These are phyloP conservation scores for Colletotrichum orbiculare DNA, from an alignment of 2,329 filamentous ascomycete species.

Conservation along the genomic window DNA sequence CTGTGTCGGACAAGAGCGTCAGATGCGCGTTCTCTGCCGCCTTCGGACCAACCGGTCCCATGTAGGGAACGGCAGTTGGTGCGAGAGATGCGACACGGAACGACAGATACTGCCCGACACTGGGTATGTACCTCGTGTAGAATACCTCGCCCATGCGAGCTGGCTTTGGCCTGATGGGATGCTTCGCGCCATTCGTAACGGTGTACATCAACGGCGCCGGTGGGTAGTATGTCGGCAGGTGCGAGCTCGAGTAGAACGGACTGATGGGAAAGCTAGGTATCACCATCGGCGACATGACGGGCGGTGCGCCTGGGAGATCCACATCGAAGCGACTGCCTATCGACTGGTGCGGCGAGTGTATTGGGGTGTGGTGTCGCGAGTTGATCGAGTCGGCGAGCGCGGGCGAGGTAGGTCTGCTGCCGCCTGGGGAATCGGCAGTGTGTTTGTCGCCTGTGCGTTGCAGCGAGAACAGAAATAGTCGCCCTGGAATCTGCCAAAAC, in stretches of 20 bases:
- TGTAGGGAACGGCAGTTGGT: conserved; percentile 70
- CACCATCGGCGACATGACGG: conserved; percentile 47
- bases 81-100: conserved; percentile 86
- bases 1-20: conserved; percentile 60
- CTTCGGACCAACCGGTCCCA: conserved; percentile 64
- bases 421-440: conserved; percentile 62
- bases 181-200: conserved; percentile 80
- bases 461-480: conserved; percentile 88
- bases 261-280: conserved; percentile 61
- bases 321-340: conserved; percentile 38
- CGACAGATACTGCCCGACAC: conserved; percentile 83
- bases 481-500: conserved; percentile 93
- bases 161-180: conserved; percentile 88
- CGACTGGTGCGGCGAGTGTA: conserved; percentile 43
- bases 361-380: conserved; percentile 39
- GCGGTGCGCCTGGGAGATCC: conserved; percentile 53
- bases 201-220: conserved; percentile 85
- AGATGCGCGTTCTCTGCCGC: conserved; percentile 55
- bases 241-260: conserved; percentile 84
- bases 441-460: conserved; percentile 62
- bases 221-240: conserved; percentile 91
- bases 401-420: conserved; percentile 66
- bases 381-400: conserved; percentile 46
- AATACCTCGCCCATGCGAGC: conserved; percentile 91
- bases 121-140: conserved; percentile 88